Evolutionary conservation across 2,329 filamentous ascomycete genomes (phyloP).

Genomic region (Penicillium aurantiogriseum): DNA sequence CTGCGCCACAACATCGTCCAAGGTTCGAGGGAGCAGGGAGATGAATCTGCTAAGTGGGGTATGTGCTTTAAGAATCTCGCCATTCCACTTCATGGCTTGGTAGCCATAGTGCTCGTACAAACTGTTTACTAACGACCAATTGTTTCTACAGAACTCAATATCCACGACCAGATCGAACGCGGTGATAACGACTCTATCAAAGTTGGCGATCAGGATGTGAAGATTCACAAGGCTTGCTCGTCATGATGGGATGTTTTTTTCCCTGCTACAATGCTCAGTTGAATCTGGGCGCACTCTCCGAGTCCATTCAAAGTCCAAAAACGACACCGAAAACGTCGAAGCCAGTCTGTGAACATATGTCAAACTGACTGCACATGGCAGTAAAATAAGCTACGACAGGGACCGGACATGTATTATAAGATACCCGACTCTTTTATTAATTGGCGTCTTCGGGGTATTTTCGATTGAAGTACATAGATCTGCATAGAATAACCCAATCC

Average conservation of each 20-base stretch:
- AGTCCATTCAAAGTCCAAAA: not conserved
- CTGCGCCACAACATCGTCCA: conserved; percentile 85
- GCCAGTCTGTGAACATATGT: not conserved
- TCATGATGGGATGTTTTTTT: conserved; percentile 19
- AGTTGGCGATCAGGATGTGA: conserved; percentile 46
- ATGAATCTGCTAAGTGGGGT: conserved; percentile 40
- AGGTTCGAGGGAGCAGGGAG: conserved; percentile 52
- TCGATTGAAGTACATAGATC: conserved; percentile 26
- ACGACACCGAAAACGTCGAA: not conserved
- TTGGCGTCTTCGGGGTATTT: conserved; percentile 37
- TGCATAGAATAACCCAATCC: conserved; percentile 30
- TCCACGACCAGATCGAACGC: conserved; percentile 86
- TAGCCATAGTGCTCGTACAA: too few relatives aligned
- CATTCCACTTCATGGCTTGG: not conserved
- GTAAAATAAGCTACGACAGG: not conserved
- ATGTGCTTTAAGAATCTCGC: conserved; percentile 6
- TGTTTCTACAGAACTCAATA: conserved; percentile 65
- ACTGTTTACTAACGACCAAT: conserved; percentile 8
- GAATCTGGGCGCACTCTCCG: conserved; percentile 1
- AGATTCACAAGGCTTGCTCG: conserved; percentile 45
- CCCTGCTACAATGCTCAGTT: not conserved
- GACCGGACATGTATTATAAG: conserved; percentile 37
- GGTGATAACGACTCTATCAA: conserved; percentile 93
- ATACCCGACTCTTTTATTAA: conserved; percentile 37
- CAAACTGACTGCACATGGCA: not conserved